Base-by-base conservation (phyloP, 768 basidiomycete species). In the Suillus bovinus region DNA sequence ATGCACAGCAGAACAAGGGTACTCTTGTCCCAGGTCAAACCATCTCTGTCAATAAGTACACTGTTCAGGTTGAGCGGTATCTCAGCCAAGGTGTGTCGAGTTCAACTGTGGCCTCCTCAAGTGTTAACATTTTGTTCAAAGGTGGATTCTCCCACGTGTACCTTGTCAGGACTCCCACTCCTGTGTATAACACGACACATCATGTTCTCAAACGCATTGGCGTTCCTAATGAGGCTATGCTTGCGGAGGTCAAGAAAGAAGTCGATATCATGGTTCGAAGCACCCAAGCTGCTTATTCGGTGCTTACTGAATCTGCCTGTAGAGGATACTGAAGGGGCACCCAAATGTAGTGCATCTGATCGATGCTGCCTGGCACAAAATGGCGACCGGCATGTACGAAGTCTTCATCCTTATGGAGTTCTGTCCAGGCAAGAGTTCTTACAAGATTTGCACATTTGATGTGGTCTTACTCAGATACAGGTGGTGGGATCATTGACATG, bases 401-500 rank as follows among this genome's bases (percentile, higher is more conserved):
- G 96, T 99, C 20, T 97, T 97, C 73, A 99, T 99, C 73, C 83
- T 99, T 64, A 99, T 99, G 97, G 97, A 99, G 73, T 97, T 89
- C 75, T 96, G 94, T 74, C 83, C 93, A 64, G 96, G 95, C 89
- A 71, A 60, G 58, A 44, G 6, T 56, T 22, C 27, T 24, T 13
- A 52, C 52, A 39, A 31, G 39, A 44, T 42, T 69, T 46, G 20
- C 17, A 13, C 24, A 56, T 14, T 4, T 39, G 5, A 39, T 39
- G 17, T 29, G 27, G 39, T 56, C 69, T 66, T 53, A 66, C 60
- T 57, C 42, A 31, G 49, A 42, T 59, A 16, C 66, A 94, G 95
- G 95, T 54, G 97, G 97, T 42, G 97, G 97, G 39, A 98, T 99
- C 67, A 99, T 99, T 76, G 97, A 99, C 78, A 95, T 99, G 90